Evolutionary conservation across 805 yeast genomes (phyloP), one percentile per base, ranked within the genome.

Genomic region (Wickerhamomyces sydowiorum): DNA sequence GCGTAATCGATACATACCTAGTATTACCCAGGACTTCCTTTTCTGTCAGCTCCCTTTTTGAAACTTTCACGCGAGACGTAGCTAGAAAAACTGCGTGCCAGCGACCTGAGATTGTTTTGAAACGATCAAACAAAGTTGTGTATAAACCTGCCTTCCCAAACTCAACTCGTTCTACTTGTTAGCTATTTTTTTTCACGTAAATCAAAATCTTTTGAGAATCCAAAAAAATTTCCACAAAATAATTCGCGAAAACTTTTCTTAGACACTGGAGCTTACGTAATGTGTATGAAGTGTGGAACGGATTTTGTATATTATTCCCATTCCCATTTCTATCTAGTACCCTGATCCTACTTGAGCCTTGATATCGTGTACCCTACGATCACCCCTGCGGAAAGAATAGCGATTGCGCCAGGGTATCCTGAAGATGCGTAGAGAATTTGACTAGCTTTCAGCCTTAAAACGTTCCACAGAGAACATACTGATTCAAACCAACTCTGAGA

Each of bases 331-430:
- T n/a, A 10, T 17, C 30, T 5, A 15, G 15, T 31, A 13, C 25
- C 17, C 24, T 34, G 10, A 19, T 23, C n/a, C 14, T 17, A 19
- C 7, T 27, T 13, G n/a, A 29, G 21, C 20, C 37, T 41, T 3
- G 51, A 37, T 22, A 48, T 37, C 2, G 50, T 35, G 19, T 46
- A 51, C 7, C 60, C 60, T 21, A 56, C 38, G 7, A 54, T 36
- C 4, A 56, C 42, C 4, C 60, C 59, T 2, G 53, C 19, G 4
- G 56, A 43, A 5, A 56, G 36, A 20, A 56, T 49, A 3, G 52
- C 44, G 14, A 54, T 14, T 2, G 57, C 46, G 1, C 57, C 52
- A 5, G 42, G 33, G 13, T 40, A 22, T 2, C 43, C 18, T 2
- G 47, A 32, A 7, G 40, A 24, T 2, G 37, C 19, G 12, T 38